Percentiles rank a stretch among this genome's conserved stretches.
Evolutionary conservation across 164 flowering plant species (phyloP).

Genomic region (Kingdonia uniflora): DNA sequence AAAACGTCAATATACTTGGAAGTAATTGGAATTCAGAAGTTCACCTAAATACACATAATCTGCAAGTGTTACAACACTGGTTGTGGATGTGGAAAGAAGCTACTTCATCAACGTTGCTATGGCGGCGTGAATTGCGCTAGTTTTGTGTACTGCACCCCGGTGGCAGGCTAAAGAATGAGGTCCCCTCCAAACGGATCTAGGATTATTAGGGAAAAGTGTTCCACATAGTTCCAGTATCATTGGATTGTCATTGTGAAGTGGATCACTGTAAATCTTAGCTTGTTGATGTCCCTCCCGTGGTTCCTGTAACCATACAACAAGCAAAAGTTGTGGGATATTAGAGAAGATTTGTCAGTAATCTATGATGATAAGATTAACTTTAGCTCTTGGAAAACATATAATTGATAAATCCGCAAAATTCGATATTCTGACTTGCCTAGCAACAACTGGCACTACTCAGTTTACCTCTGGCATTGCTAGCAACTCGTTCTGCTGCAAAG

Average conservation of each 20-base stretch:
- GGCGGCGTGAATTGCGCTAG: constrained; percentile 42
- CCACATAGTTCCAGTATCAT: constrained; percentile 38
- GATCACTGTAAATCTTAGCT: constrained; percentile 21
- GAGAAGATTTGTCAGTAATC: no score
- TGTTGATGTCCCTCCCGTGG: constrained; percentile 21
- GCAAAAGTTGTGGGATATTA: no score
- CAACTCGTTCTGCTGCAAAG: constrained; percentile 21
- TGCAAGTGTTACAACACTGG: not conserved
- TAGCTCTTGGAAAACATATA: no score
- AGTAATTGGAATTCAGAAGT: no score
- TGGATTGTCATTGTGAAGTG: constrained; percentile 37
- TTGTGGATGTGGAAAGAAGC: not conserved
- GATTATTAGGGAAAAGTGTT: constrained; percentile 43
- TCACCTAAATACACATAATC: not conserved
- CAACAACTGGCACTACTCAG: constrained; percentile 6
- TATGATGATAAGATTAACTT: no score
- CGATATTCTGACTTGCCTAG: no score
- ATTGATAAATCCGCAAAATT: no score
- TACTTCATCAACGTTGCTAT: constrained; percentile 56
- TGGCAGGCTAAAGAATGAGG: constrained; percentile 50
- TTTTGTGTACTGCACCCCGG: constrained; percentile 16
- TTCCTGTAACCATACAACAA: constrained; percentile 30
- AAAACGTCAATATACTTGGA: no score
- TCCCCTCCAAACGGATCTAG: constrained; percentile 63
- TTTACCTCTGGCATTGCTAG: not conserved